phyloP scores from a whole-genome alignment of 2,329 filamentous ascomycete genomes.

The Aspergillus sp. region DNA sequence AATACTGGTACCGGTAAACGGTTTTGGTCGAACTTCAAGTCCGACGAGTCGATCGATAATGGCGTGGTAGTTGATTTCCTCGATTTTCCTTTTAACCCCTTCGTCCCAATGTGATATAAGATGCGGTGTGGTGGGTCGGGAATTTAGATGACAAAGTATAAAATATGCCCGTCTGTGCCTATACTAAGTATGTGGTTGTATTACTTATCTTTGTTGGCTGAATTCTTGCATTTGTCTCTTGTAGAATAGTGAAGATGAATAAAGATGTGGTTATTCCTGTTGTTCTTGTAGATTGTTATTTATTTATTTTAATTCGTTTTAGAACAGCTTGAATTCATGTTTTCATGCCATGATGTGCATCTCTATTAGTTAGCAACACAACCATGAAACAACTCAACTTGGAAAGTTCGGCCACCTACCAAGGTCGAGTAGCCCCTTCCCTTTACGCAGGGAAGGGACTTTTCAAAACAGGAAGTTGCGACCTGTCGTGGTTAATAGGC shows the following conservation, averaged over 20 bases:
- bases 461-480: background rate
- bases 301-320: too few species aligned
- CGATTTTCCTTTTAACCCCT: background rate
- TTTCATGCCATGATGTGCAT: background rate
- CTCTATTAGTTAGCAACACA: background rate
- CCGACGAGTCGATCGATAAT: slow-evolving; percentile 18
- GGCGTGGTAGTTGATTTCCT: slow-evolving; percentile 13
- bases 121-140: background rate
- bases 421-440: background rate
- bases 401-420: too few species aligned
- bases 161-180: slow-evolving; percentile 4
- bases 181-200: slow-evolving; percentile 9
- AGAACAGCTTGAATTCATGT: background rate
- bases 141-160: slow-evolving; percentile 11
- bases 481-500: too few species aligned
- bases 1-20: slow-evolving; percentile 74
- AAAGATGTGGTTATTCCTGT: slow-evolving; percentile 13
- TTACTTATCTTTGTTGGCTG: slow-evolving; percentile 14
- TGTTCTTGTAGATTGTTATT: background rate
- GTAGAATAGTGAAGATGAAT: slow-evolving; percentile 26
- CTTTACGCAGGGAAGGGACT: background rate
- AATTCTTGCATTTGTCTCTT: slow-evolving; percentile 19
- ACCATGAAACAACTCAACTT: background rate
- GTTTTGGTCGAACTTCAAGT: slow-evolving; percentile 7
- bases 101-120: background rate